phyloP scores from a whole-genome alignment of 176 grass and related monocot species.

The Triticum monococcum region DNA sequence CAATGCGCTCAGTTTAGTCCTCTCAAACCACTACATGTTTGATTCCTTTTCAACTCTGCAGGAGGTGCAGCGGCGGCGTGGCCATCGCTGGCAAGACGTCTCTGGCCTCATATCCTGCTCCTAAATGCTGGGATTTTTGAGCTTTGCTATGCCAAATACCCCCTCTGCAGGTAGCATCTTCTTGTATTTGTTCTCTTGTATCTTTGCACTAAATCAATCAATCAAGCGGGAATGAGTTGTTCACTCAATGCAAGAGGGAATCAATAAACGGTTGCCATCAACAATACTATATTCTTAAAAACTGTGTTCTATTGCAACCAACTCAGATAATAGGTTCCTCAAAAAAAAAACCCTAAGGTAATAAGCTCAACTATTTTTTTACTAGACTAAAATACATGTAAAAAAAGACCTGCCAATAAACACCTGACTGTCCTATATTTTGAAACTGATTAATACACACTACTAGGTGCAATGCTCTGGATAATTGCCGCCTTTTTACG shows the following conservation, averaged over 20 bases:
- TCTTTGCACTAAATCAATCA: not conserved
- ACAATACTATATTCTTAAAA: too few relatives aligned
- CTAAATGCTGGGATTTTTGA: not conserved
- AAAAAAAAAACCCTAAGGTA: too few relatives aligned
- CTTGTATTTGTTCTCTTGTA: not conserved
- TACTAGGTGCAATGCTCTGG: not conserved
- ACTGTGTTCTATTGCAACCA: too few relatives aligned
- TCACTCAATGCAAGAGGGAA: too few relatives aligned
- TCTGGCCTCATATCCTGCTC: not conserved
- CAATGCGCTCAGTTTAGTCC: not conserved
- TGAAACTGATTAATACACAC: not conserved
- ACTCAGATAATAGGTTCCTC: too few relatives aligned
- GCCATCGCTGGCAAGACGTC: not conserved
- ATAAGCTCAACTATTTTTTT: too few relatives aligned
- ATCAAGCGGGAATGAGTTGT: too few relatives aligned
- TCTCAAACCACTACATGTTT: not conserved
- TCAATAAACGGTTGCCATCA: too few relatives aligned
- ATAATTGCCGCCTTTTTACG: not conserved
- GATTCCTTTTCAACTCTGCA: not conserved
- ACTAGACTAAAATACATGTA: too few relatives aligned
- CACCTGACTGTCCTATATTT: too few relatives aligned
- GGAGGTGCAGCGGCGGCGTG: not conserved
- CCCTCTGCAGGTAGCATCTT: not conserved
- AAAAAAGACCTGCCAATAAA: too few relatives aligned
- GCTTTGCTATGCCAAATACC: not conserved